Evolutionary conservation across 2,329 filamentous ascomycete species (phyloP).

Genomic region (Fusarium sp.): DNA sequence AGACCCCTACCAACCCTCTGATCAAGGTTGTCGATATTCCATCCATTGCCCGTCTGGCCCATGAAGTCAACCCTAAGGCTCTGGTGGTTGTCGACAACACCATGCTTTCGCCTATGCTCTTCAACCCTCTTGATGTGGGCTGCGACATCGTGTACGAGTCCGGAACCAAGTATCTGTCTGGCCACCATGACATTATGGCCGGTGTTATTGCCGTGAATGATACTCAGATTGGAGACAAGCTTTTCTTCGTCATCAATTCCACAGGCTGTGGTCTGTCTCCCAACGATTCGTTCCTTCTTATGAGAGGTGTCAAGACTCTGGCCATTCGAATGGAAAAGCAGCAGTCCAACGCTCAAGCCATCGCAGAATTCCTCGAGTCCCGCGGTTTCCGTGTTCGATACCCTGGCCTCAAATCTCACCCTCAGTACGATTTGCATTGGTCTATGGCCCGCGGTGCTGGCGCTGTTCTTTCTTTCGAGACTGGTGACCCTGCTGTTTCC

Average conservation of each 20-base stretch:
- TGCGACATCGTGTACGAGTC: constrained; percentile 98
- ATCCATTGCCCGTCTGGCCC: constrained; percentile 81
- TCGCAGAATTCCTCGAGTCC: constrained; percentile 91
- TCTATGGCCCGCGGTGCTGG: constrained; percentile 95
- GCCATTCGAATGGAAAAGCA: constrained; percentile 99
- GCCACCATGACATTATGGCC: constrained; percentile 99
- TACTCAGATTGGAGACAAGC: constrained; percentile 82
- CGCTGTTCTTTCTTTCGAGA: constrained; percentile 96
- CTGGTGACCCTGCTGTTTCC: constrained; percentile 84
- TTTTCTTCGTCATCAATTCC: constrained; percentile 97
- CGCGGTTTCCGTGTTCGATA: constrained; percentile 96
- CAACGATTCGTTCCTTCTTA: constrained; percentile 95
- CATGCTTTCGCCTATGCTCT: constrained; percentile 96
- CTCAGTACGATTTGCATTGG: constrained; percentile 96
- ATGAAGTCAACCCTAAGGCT: constrained; percentile 82
- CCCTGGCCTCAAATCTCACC: constrained; percentile 92
- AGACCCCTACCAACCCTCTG: constrained; percentile 96
- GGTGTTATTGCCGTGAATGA: constrained; percentile 96
- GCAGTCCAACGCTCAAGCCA: constrained; percentile 89
- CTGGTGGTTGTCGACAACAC: constrained; percentile 97
- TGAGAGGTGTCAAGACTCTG: constrained; percentile 95
- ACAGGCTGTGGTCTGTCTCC: constrained; percentile 95
- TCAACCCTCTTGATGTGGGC: constrained; percentile 93
- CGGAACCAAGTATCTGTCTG: constrained; percentile 97
- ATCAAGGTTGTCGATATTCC: constrained; percentile 98